Evolutionary conservation across 371 early-diverging fungal genomes (phyloP).

Genomic region (Cladochytrium tenue): DNA sequence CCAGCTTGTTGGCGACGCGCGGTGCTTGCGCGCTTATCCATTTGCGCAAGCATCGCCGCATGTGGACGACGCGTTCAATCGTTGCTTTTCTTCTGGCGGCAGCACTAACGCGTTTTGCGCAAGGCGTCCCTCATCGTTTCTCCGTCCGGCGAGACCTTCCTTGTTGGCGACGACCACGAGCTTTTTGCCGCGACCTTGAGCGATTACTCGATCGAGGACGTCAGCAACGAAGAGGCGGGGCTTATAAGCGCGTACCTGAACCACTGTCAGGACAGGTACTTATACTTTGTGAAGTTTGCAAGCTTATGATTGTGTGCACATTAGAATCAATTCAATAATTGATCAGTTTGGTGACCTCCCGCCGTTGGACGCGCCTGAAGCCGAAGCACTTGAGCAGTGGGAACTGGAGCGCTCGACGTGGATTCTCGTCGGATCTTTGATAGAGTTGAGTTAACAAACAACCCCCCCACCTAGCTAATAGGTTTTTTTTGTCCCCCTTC

Average conservation of each 20-base stretch:
- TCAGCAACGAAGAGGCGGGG: constrained; percentile 7
- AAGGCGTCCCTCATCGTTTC: background rate
- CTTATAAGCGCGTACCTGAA: constrained; percentile 5
- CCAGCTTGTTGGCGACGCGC: too few relatives aligned
- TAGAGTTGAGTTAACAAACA: constrained; percentile 21
- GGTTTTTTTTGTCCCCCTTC: constrained; percentile 2
- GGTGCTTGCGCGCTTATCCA: too few relatives aligned
- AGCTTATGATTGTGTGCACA: background rate
- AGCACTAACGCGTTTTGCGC: too few relatives aligned
- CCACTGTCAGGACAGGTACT: constrained; percentile 9
- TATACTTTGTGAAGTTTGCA: background rate
- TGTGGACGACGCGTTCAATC: too few relatives aligned
- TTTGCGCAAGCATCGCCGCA: too few relatives aligned
- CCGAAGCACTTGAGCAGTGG: constrained; percentile 14
- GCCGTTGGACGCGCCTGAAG: constrained; percentile 13
- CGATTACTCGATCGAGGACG: background rate
- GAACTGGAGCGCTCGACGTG: constrained; percentile 32
- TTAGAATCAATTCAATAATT: background rate
- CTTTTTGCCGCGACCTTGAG: constrained; percentile 20
- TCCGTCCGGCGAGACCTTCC: constrained; percentile 19
- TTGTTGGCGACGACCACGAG: constrained; percentile 25
- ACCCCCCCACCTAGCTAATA: constrained; percentile 10
- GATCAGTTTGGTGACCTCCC: constrained; percentile 5
- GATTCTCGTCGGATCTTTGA: constrained; percentile 22
- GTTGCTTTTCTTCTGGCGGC: too few relatives aligned